Evolutionary conservation across 768 basidiomycete species (phyloP).

Genomic region (Mycena vitilis): DNA sequence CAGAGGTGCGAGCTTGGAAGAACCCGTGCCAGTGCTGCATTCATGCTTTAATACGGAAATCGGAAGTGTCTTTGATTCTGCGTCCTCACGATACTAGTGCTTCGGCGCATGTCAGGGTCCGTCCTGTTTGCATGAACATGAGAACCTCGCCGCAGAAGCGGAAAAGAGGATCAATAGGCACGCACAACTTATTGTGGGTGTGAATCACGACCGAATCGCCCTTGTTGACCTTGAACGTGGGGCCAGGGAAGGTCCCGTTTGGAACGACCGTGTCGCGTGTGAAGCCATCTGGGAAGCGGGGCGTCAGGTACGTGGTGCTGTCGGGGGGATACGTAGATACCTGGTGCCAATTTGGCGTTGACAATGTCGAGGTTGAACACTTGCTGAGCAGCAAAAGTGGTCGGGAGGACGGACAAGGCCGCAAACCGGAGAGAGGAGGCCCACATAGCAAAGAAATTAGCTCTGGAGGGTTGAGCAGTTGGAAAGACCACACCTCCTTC

Average conservation of each 20-base stretch:
- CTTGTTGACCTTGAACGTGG: constrained; percentile 40
- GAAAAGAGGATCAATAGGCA: background rate
- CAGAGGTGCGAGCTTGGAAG: constrained; percentile 12
- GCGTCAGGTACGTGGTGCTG: background rate
- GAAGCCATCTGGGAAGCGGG: constrained; percentile 36
- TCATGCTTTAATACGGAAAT: background rate
- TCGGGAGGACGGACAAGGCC: constrained; percentile 19
- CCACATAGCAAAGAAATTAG: constrained; percentile 9
- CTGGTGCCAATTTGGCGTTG: constrained; percentile 13
- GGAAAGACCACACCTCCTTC: background rate
- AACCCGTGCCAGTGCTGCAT: constrained; percentile 23
- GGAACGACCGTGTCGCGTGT: constrained; percentile 37
- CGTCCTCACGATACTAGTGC: constrained; percentile 40
- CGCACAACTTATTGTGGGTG: constrained; percentile 39
- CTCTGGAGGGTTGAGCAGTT: constrained; percentile 1
- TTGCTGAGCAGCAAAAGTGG: constrained; percentile 14
- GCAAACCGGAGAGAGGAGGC: constrained; percentile 22
- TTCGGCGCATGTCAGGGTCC: constrained; percentile 39
- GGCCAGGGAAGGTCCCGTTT: constrained; percentile 44
- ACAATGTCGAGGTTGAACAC: constrained; percentile 36
- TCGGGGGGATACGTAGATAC: too few relatives aligned
- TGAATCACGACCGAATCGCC: constrained; percentile 42
- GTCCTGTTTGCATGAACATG: background rate
- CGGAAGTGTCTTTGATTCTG: too few relatives aligned
- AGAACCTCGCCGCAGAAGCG: background rate